Evolutionary conservation across 2,329 filamentous ascomycete species (phyloP).

Genomic region (Dactylonectria estremocensis): DNA sequence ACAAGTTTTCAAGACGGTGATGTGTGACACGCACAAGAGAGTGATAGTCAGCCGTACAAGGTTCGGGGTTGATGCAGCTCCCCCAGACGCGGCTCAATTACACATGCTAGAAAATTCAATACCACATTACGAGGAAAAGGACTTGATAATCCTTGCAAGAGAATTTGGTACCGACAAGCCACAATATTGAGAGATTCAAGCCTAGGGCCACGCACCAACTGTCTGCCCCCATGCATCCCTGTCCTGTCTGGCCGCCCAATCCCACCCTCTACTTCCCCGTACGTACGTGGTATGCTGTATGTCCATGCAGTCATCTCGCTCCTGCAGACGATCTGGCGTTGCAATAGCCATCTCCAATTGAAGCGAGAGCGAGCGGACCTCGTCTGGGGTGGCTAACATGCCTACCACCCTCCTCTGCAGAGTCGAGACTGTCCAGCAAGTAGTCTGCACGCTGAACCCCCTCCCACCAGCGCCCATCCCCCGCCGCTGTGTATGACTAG

Average conservation of each 20-base stretch:
- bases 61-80: not conserved
- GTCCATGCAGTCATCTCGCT: constrained; percentile 2
- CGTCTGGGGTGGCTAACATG: not conserved
- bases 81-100: constrained; percentile 2
- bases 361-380: not conserved
- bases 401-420: constrained; percentile 1
- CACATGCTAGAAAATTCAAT: not conserved
- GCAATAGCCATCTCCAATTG: constrained; percentile 1
- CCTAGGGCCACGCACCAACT: not conserved
- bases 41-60: not conserved
- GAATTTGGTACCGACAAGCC: constrained; percentile 1
- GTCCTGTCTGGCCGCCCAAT: constrained; percentile 8
- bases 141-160: not conserved
- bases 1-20: not conserved
- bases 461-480: not conserved
- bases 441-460: not conserved
- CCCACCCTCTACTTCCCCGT: constrained; percentile 1
- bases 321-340: not conserved
- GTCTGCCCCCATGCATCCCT: constrained; percentile 6
- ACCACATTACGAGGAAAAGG: not conserved
- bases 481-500: not conserved
- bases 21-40: not conserved
- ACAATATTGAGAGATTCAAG: constrained; percentile 10
- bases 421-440: too few relatives aligned
- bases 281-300: too few relatives aligned